Evolutionary conservation across 805 yeast genomes (phyloP).

Genomic region (Ogataea nakhonphanomensis): DNA sequence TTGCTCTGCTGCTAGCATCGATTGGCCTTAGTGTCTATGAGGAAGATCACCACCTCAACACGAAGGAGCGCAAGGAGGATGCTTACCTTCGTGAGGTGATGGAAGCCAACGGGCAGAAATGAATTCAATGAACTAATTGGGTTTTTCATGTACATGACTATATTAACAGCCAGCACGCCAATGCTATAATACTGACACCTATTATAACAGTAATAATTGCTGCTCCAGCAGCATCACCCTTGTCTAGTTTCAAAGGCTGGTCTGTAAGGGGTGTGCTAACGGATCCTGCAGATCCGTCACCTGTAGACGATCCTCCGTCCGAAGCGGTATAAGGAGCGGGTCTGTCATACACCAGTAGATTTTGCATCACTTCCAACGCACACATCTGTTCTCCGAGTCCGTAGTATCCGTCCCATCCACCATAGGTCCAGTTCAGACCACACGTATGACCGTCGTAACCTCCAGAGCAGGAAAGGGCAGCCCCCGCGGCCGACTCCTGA

Average conservation of each 20-base stretch:
- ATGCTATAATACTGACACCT: slow-evolving; percentile 35
- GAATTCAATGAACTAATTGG: background rate
- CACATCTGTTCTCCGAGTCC: slow-evolving; percentile 81
- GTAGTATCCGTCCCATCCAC: slow-evolving; percentile 60
- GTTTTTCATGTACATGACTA: slow-evolving; percentile 8
- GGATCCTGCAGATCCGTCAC: slow-evolving; percentile 69
- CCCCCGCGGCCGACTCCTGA: slow-evolving; percentile 56
- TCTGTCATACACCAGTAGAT: slow-evolving; percentile 40
- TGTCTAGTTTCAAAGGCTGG: slow-evolving; percentile 39
- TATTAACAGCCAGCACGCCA: slow-evolving; percentile 28
- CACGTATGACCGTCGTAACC: slow-evolving; percentile 75
- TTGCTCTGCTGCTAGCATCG: slow-evolving; percentile 64
- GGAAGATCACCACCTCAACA: slow-evolving; percentile 44
- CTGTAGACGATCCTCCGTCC: slow-evolving; percentile 35
- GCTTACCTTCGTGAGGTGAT: slow-evolving; percentile 46
- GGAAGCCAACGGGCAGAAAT: slow-evolving; percentile 8
- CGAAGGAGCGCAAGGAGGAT: slow-evolving; percentile 32
- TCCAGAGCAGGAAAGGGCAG: slow-evolving; percentile 69
- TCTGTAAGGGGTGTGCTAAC: slow-evolving; percentile 35
- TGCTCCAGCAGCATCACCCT: slow-evolving; percentile 64
- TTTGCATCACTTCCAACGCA: slow-evolving; percentile 63
- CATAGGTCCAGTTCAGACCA: slow-evolving; percentile 61
- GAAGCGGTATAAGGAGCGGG: slow-evolving; percentile 49
- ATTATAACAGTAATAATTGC: slow-evolving; percentile 59
- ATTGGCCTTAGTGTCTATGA: slow-evolving; percentile 65